These are phyloP conservation scores for Fusarium sp. DNA, from an alignment of 2,329 filamentous ascomycete species.

Conservation along the genomic window DNA sequence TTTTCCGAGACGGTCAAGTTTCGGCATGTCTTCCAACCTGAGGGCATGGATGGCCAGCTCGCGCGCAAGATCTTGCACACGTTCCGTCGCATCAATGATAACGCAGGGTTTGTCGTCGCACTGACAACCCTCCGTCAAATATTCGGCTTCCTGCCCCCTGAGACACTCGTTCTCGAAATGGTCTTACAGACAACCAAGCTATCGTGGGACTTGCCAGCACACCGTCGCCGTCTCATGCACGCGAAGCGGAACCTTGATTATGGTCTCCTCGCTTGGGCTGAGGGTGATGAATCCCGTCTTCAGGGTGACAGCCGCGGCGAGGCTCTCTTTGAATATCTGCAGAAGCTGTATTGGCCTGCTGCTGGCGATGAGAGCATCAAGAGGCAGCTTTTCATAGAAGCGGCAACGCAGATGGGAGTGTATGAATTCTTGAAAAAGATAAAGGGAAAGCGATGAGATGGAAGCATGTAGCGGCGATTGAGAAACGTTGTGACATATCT, in stretches of 20 bases:
- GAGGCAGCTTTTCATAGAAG: slow-evolving; percentile 45
- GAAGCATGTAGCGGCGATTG: slow-evolving; percentile 4
- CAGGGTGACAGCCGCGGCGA: slow-evolving; percentile 49
- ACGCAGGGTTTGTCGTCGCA: slow-evolving; percentile 57
- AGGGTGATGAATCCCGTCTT: slow-evolving; percentile 48
- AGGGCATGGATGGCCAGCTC: slow-evolving; percentile 57
- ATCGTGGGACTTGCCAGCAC: slow-evolving; percentile 52
- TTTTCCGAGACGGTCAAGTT: slow-evolving; percentile 62
- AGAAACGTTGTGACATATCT: slow-evolving; percentile 7
- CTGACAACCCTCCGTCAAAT: slow-evolving; percentile 54
- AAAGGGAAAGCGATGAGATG: slow-evolving; percentile 22
- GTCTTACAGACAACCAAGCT: slow-evolving; percentile 56
- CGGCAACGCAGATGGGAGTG: slow-evolving; percentile 56
- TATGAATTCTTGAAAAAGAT: slow-evolving; percentile 46
- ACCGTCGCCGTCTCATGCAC: slow-evolving; percentile 53
- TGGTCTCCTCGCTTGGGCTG: slow-evolving; percentile 45
- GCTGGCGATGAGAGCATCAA: slow-evolving; percentile 38
- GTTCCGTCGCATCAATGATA: slow-evolving; percentile 58
- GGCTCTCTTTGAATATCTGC: slow-evolving; percentile 56
- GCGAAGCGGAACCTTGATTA: slow-evolving; percentile 56
- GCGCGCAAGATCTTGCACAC: slow-evolving; percentile 61
- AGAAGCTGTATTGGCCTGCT: slow-evolving; percentile 50
- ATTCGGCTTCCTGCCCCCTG: slow-evolving; percentile 56
- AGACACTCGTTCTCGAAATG: slow-evolving; percentile 59
- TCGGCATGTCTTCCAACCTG: slow-evolving; percentile 54